Evolutionary conservation across 345 rosid species (phyloP).

Genomic region (Pseudoturritis turrita): DNA sequence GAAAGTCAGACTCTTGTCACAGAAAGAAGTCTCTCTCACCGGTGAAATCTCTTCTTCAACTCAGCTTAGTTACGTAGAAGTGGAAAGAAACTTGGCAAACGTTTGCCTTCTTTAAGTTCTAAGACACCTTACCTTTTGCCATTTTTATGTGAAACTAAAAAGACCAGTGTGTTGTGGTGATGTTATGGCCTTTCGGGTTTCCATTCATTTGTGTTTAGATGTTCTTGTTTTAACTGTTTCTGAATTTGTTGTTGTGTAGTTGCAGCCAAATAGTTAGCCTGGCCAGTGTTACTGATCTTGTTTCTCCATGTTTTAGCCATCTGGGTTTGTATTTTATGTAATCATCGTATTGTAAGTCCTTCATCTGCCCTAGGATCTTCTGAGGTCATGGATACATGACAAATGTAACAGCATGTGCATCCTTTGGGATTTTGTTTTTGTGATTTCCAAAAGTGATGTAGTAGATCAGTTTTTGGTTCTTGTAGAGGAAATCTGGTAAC

Average conservation of each 20-base stretch:
- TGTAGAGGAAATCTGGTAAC: background rate
- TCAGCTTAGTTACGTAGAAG: constrained; percentile 25
- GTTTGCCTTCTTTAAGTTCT: constrained; percentile 29
- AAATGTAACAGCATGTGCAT: constrained; percentile 23
- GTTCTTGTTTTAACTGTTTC: constrained; percentile 24
- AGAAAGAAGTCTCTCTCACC: constrained; percentile 14
- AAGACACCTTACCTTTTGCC: constrained; percentile 21
- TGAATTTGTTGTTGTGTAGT: constrained; percentile 20
- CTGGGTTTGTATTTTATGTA: constrained; percentile 21
- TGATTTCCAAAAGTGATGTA: constrained; percentile 28
- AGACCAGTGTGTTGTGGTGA: constrained; percentile 32
- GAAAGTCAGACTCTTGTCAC: constrained; percentile 10
- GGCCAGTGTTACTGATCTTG: constrained; percentile 22
- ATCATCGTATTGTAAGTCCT: constrained; percentile 26
- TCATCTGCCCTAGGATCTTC: constrained; percentile 14
- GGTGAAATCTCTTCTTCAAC: constrained; percentile 31
- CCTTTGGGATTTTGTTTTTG: constrained; percentile 26
- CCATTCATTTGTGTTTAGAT: constrained; percentile 28
- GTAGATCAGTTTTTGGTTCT: background rate
- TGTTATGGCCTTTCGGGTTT: constrained; percentile 25
- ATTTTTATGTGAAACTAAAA: constrained; percentile 27
- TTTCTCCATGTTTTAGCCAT: constrained; percentile 20
- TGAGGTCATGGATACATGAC: constrained; percentile 21
- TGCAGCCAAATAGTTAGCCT: constrained; percentile 25
- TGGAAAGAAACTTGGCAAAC: constrained; percentile 31